A percentile compares a stretch with the other conserved stretches of the same genome.
phyloP scores from a whole-genome alignment of 2,329 filamentous ascomycete genomes.

The Phialophora expanda region DNA sequence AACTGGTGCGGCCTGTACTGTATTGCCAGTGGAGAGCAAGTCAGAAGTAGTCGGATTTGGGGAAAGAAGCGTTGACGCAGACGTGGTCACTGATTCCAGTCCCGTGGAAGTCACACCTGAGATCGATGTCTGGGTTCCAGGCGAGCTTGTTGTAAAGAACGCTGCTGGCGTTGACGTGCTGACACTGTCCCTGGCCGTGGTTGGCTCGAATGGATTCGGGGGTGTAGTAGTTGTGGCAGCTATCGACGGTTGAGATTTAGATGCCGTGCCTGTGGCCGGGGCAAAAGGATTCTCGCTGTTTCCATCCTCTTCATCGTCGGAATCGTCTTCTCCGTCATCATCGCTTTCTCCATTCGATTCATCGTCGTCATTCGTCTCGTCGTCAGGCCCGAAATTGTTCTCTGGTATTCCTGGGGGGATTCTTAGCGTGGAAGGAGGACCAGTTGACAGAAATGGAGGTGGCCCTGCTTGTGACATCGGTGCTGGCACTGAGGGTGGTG shows the following conservation, averaged over 20 bases:
- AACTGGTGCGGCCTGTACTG: background rate
- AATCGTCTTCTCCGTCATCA: background rate
- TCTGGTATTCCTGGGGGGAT: background rate
- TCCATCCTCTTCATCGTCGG: conserved; percentile 3
- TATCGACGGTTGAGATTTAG: background rate
- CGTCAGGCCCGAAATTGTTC: background rate
- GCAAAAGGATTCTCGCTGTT: conserved; percentile 1
- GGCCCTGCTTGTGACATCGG: background rate
- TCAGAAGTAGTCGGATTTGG: background rate
- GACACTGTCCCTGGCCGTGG: background rate
- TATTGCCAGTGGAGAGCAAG: background rate
- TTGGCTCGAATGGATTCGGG: background rate
- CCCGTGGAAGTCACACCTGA: background rate
- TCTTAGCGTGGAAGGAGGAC: conserved; percentile 2
- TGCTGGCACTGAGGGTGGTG: background rate
- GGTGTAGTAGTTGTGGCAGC: background rate
- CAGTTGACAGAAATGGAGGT: background rate
- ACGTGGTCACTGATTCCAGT: background rate
- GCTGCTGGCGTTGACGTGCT: background rate
- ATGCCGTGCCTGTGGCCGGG: background rate
- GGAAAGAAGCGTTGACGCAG: background rate
- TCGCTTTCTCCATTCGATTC: background rate
- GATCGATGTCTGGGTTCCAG: background rate
- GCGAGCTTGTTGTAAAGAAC: conserved; percentile 1
- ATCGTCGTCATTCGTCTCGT: conserved; percentile 4